Base-by-base conservation (phyloP, 257 asterid genomes). In the Paraleonurus japonicus region DNA sequence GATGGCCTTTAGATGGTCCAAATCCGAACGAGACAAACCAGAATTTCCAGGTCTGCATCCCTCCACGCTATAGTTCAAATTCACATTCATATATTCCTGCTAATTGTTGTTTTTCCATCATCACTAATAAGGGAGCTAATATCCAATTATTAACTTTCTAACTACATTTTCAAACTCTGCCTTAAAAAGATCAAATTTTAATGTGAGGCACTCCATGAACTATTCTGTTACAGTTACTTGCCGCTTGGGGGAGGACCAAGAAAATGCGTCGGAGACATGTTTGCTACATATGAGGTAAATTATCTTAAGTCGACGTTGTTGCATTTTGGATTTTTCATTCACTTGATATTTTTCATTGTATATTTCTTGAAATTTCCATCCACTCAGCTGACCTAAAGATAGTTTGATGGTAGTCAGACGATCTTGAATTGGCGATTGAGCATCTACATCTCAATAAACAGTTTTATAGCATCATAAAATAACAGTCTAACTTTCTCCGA, bases 231-330 rank as follows among this genome's bases (percentile, higher is more conserved):
- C 91, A 91, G 99, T 70, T 94, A 94, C 85, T 82, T 94, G 78
- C 99, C 99, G 19, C 91, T 94, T 59, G 98, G 99, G n/a, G 99
- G 99, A 78, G 99, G 99, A 77, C 99, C 97, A 68, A 88, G 99
- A 80, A 94, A 94, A 83, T 94, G 99, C 65, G 78, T 94, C 9
- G 99, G 98, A 39, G 99, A 94, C 87, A 88, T 91, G 98, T 91
- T 94, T 70, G 99, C 99, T 63, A 72, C 96, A 16, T 94, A 82
- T 75, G 99, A 94, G 99, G 99, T 94, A 82, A 81, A 37, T 19
- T 63, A 10, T 80, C 43, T 54, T 24, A 43, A 64, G 13, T 51
- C 58, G 2, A 27, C 15, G 65, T 37, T 23, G 15, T 72, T 61
- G 63, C 22, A 28, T 61, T 41, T 58, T 53, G 43, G 60, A 33